A percentile compares a stretch with the other conserved stretches of the same genome.
These are phyloP conservation scores for Entomortierella beljakovae DNA, from an alignment of 192 early-diverging fungal genomes.

Conservation along the genomic window DNA sequence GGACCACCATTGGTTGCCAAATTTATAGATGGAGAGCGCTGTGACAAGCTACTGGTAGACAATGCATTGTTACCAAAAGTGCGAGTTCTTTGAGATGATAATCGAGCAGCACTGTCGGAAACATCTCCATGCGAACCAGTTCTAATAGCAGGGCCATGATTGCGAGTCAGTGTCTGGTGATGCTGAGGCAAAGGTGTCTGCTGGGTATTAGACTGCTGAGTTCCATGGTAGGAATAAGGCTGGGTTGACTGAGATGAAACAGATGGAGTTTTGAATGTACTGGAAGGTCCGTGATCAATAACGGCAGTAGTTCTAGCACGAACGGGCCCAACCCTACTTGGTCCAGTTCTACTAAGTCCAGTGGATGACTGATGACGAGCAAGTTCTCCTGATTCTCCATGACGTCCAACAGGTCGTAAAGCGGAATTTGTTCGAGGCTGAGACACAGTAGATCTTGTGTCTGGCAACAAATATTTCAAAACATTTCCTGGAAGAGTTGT, in stretches of 20 bases:
- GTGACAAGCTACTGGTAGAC: slow-evolving; percentile 16
- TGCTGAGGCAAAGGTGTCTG: slow-evolving; percentile 1
- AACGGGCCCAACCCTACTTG: slow-evolving; percentile 45
- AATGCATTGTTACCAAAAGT: slow-evolving; percentile 20
- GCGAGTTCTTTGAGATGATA: slow-evolving; percentile 27
- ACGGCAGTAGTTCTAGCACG: slow-evolving; percentile 32
- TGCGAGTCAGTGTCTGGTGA: slow-evolving; percentile 7
- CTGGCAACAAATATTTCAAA: slow-evolving; percentile 45
- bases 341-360: slow-evolving; percentile 18
- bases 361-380: slow-evolving; percentile 21
- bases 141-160: slow-evolving; percentile 35
- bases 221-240: slow-evolving; percentile 18
- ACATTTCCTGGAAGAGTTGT: slow-evolving; percentile 36
- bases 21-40: slow-evolving; percentile 38
- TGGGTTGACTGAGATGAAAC: slow-evolving; percentile 5
- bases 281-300: slow-evolving; percentile 20
- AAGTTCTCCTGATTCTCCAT: slow-evolving; percentile 22
- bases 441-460: slow-evolving; percentile 22
- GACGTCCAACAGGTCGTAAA: neutral
- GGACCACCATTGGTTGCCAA: slow-evolving; percentile 38
- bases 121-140: slow-evolving; percentile 17
- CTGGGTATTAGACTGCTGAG: slow-evolving; percentile 10
- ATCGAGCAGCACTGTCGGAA: slow-evolving; percentile 10
- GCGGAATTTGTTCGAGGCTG: neutral
- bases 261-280: slow-evolving; percentile 8